Conservation (phyloP, 2,329 filamentous ascomycete species). For the Neurospora crassa region DNA sequence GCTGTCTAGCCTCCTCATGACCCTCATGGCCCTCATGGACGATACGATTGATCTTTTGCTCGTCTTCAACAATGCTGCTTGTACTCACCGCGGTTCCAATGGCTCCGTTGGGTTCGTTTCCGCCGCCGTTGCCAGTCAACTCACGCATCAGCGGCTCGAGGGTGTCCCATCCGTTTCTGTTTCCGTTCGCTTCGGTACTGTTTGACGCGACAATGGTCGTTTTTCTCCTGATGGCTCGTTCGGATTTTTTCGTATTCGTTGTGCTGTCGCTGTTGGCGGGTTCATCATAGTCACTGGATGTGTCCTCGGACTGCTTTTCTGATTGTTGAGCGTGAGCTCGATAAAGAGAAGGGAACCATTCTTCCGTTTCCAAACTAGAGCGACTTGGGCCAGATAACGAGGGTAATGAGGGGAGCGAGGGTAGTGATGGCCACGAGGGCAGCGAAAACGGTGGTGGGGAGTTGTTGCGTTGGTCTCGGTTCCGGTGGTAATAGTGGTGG, state of each 20-base stretch:
- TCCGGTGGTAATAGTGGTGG: background rate
- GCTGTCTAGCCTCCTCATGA: background rate
- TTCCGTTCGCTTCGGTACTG: background rate
- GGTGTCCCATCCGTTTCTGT: background rate
- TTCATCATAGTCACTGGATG: no score
- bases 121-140: background rate
- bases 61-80: background rate
- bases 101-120: background rate
- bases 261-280: background rate
- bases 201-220: background rate
- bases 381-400: background rate
- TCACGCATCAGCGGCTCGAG: background rate
- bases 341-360: background rate
- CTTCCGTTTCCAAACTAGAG: background rate
- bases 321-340: background rate
- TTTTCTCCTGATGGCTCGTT: background rate
- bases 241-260: background rate
- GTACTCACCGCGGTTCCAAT: background rate
- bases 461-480: background rate
- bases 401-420: background rate
- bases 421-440: background rate
- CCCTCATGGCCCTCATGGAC: background rate
- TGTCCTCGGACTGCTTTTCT: background rate
- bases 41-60: background rate
- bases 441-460: background rate